These are phyloP conservation scores for Lagenidium giganteum DNA, from an alignment of 352 stramenopile species.

Conservation along the genomic window DNA sequence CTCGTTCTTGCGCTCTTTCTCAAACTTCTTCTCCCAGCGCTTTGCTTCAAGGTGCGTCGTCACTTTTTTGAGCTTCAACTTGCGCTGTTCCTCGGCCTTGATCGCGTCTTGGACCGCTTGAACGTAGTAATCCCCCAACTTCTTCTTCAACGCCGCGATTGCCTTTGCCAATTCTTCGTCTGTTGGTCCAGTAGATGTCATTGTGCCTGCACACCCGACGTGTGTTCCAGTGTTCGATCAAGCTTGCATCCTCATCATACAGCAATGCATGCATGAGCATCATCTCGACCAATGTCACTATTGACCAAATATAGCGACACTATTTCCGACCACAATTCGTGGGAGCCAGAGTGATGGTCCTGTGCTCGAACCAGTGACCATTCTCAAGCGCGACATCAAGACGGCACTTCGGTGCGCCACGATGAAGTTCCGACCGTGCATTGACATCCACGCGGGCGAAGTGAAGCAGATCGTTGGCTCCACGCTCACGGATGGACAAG, in stretches of 20 bases:
- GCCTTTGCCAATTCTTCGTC: slow-evolving; percentile 12
- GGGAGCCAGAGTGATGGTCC: slow-evolving; percentile 13
- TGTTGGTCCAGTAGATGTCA: too few relatives aligned
- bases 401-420: not conserved
- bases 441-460: slow-evolving; percentile 96
- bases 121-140: slow-evolving; percentile 47
- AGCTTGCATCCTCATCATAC: too few relatives aligned
- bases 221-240: too few relatives aligned
- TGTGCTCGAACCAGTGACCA: too few relatives aligned
- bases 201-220: too few relatives aligned
- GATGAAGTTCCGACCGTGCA: slow-evolving; percentile 98
- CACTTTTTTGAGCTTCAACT: slow-evolving; percentile 29
- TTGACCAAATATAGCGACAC: too few relatives aligned
- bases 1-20: slow-evolving; percentile 35
- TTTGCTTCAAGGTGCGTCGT: slow-evolving; percentile 34
- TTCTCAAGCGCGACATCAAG: too few relatives aligned
- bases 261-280: not conserved
- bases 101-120: slow-evolving; percentile 46
- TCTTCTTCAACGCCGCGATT: slow-evolving; percentile 11
- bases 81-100: slow-evolving; percentile 44
- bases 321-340: not conserved
- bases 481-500: slow-evolving; percentile 89
- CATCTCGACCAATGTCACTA: too few relatives aligned
- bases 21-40: slow-evolving; percentile 49
- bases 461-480: slow-evolving; percentile 99